Percentiles rank a stretch among this genome's conserved stretches.
These are phyloP conservation scores for Rhodotorula mucilaginosa DNA, from an alignment of 1,284 basidiomycete genomes.

Conservation along the genomic window DNA sequence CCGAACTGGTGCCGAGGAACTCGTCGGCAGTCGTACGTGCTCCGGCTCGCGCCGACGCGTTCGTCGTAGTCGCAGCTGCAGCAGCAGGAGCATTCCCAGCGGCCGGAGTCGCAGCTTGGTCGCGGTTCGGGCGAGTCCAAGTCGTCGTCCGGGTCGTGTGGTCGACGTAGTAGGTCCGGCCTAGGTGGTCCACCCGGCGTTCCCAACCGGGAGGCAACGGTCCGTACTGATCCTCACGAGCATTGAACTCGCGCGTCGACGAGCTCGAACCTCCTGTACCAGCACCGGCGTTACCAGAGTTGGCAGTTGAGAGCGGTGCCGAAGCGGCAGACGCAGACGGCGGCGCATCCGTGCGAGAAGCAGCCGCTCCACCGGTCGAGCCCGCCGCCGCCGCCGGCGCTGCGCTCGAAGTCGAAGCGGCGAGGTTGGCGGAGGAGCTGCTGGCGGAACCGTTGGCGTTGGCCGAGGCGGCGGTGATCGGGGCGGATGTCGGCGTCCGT, in stretches of 20 bases:
- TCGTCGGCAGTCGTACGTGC: conserved; percentile 44
- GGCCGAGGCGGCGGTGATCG: conserved; percentile 37
- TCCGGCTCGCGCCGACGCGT: conserved; percentile 5
- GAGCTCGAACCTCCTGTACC: conserved; percentile 45
- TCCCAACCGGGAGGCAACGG: conserved; percentile 92
- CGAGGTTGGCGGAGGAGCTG: conserved; percentile 8
- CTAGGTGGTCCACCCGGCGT: conserved; percentile 80
- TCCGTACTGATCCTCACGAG: conserved; percentile 70
- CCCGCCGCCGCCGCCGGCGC: conserved; percentile 21
- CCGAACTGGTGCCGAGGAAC: conserved; percentile 44
- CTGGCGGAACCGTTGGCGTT: conserved; percentile 22
- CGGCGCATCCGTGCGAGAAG: conserved; percentile 26
- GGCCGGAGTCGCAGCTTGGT: conserved; percentile 47
- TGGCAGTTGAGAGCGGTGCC: conserved; percentile 42
- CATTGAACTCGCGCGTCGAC: conserved; percentile 73
- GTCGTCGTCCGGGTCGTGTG: conserved; percentile 89
- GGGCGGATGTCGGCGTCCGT: conserved; percentile 39
- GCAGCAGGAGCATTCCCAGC: conserved; percentile 47
- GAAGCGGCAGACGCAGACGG: conserved; percentile 15
- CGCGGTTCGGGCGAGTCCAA: conserved; percentile 72
- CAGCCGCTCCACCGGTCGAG: conserved; percentile 4
- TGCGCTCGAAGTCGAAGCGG: conserved; percentile 17
- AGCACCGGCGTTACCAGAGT: conserved; percentile 8
- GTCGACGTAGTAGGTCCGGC: conserved; percentile 72
- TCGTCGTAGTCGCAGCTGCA: conserved; percentile 16